Conservation (phyloP, 2,329 filamentous ascomycete genomes). For the Sclerotinia subarctica region DNA sequence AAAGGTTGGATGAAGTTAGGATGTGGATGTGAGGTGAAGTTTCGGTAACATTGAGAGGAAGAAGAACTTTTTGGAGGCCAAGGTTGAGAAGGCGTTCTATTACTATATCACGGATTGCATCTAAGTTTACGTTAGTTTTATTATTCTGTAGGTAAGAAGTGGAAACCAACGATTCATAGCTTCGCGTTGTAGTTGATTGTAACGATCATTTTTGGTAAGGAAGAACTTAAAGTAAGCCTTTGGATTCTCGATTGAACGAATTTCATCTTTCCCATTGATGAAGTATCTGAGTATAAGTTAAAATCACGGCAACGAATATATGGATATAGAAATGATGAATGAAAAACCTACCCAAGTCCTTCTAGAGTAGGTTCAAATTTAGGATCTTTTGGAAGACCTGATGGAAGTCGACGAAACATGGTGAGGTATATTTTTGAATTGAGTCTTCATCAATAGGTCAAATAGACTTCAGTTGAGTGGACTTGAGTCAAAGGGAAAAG, state of each 20-base stretch:
- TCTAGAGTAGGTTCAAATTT: conserved; percentile 63
- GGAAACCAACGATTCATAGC: conserved; percentile 66
- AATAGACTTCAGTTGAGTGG: neutral
- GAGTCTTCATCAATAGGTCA: neutral
- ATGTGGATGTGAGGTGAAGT: conserved; percentile 64
- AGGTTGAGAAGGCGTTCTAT: conserved; percentile 57
- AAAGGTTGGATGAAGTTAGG: conserved; percentile 57
- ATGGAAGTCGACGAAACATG: conserved; percentile 75
- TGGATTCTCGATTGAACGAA: conserved; percentile 66
- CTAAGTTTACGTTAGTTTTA: conserved; percentile 42
- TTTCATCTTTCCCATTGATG: conserved; percentile 70
- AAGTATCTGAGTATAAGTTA: conserved; percentile 52
- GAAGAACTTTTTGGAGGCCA: conserved; percentile 56
- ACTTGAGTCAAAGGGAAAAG: neutral
- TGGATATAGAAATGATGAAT: conserved; percentile 39
- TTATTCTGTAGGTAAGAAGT: neutral
- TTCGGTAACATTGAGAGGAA: conserved; percentile 54
- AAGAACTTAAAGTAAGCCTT: conserved; percentile 72
- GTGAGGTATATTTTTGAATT: neutral
- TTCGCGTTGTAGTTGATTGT: conserved; percentile 73
- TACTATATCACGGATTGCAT: conserved; percentile 60
- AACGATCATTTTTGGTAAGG: conserved; percentile 67
- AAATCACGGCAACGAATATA: conserved; percentile 16
- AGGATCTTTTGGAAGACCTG: conserved; percentile 67
- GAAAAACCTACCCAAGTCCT: conserved; percentile 57